Base-by-base conservation (phyloP, 179 eudicot species). In the Patellifolia procumbens region DNA sequence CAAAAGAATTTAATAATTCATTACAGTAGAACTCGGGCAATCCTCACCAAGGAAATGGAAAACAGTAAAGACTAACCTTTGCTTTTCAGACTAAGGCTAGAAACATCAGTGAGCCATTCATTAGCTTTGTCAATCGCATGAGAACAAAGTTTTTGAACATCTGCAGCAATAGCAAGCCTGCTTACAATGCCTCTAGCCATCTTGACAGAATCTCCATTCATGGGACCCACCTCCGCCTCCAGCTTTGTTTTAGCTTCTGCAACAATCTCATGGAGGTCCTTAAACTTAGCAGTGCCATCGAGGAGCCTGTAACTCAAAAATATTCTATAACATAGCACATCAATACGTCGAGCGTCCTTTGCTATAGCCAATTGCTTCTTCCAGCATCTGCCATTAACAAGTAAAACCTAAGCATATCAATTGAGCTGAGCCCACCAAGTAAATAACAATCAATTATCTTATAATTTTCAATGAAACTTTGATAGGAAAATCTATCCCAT, bases 311-410 rank as follows among this genome's bases (percentile, higher is more conserved):
- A 91, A 77, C 93, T 86, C 83, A 94, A 76, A 77, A 80, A 88
- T 78, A 93, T 86, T 81, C 97, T 81, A 73, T 90, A 81, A 74
- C 97, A 91, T 43, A 91, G 97, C 61, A 87, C 83, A 73, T 93
- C 92, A 1, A 94, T 89, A 28, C 90, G 90, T 16, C 95, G 92
- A 59, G 97, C 91, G 75, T 94, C 97, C 85, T 86, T 90, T 24
- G 97, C 97, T 70, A 88, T 77, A 71, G 34, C 79, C 84, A 94
- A 75, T 79, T 94, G 97, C 86, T 90, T 90, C 86, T 89, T 94
- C 95, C 91, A 94, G 83, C 83, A 89, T 76, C 97, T 94, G 91
- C 63, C 68, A 81, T 72, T 65, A 24, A 70, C 20, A 7, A 73
- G 65, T 49, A 45, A 64, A 74, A 64, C 37, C 20, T 15, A 13